Percentiles rank a stretch among this genome's conserved stretches.
These are phyloP conservation scores for Aeminium ludgeri DNA, from an alignment of 495 filamentous ascomycete genomes.

Conservation along the genomic window DNA sequence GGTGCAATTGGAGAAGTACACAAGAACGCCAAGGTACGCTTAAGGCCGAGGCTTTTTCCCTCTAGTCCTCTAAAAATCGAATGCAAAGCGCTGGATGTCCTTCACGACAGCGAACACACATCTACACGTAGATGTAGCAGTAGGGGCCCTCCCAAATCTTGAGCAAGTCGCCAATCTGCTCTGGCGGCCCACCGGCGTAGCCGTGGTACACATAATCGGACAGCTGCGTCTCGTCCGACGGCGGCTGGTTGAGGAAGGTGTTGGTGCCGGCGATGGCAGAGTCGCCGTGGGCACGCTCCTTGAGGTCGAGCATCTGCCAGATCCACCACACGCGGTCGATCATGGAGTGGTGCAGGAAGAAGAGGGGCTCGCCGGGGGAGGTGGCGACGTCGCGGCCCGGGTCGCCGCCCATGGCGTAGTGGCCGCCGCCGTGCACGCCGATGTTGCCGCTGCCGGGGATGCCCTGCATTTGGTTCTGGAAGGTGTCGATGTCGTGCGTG, in stretches of 20 bases:
- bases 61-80: too few species aligned
- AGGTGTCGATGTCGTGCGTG: slow-evolving; percentile 32
- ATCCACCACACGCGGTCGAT: slow-evolving; percentile 55
- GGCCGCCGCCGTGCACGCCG: slow-evolving; percentile 47
- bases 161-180: slow-evolving; percentile 32
- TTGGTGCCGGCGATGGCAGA: slow-evolving; percentile 34
- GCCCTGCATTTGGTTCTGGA: slow-evolving; percentile 36
- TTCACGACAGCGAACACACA: too few species aligned
- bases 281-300: slow-evolving; percentile 23
- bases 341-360: slow-evolving; percentile 54
- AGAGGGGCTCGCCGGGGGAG: slow-evolving; percentile 38
- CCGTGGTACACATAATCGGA: slow-evolving; percentile 31
- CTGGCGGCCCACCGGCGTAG: slow-evolving; percentile 21
- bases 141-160: slow-evolving; percentile 37
- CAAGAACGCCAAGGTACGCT: too few species aligned
- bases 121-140: slow-evolving; percentile 37
- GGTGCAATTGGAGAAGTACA: too few species aligned
- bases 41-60: too few species aligned
- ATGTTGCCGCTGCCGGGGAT: slow-evolving; percentile 30
- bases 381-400: slow-evolving; percentile 41
- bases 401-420: slow-evolving; percentile 46
- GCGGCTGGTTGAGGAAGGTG: slow-evolving; percentile 39
- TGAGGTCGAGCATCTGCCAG: slow-evolving; percentile 46
- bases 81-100: too few species aligned
- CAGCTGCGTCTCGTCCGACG: slow-evolving; percentile 32